Conservation (phyloP, 345 rosid genomes). For the Jatropha curcas region DNA sequence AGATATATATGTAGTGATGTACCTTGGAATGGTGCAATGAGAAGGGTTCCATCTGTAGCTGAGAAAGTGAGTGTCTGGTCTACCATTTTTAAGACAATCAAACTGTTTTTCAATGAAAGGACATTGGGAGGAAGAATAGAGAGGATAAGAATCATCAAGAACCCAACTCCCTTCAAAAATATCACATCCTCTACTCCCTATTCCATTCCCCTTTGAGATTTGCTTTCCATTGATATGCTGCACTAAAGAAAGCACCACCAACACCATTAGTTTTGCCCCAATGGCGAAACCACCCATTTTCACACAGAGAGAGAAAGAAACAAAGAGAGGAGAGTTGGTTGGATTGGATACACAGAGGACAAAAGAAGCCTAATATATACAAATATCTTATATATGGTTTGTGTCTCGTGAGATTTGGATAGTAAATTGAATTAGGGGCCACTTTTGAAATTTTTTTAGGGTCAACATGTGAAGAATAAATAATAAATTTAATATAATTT, state of each 20-base stretch:
- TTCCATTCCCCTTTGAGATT: background rate
- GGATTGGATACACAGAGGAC: background rate
- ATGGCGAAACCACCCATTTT: background rate
- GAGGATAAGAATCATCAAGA: constrained; percentile 37
- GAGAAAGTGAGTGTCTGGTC: constrained; percentile 45
- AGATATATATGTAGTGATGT: background rate
- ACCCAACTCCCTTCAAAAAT: constrained; percentile 48
- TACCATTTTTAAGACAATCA: constrained; percentile 44
- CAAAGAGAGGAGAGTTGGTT: background rate
- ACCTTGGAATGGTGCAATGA: constrained; percentile 49
- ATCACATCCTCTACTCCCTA: constrained; percentile 24
- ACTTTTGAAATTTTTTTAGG: too few relatives aligned
- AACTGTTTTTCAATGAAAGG: constrained; percentile 50
- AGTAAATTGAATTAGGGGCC: too few relatives aligned
- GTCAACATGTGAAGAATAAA: too few relatives aligned
- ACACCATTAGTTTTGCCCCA: background rate
- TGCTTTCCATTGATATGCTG: background rate
- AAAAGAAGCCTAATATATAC: too few relatives aligned
- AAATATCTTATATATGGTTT: too few relatives aligned
- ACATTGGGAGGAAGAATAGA: constrained; percentile 36
- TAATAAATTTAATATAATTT: too few relatives aligned
- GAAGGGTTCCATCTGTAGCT: constrained; percentile 56
- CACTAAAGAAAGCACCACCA: background rate
- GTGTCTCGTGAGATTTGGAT: too few relatives aligned
- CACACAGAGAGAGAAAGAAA: constrained; percentile 1